Evolutionary conservation across 2,329 filamentous ascomycete species (phyloP), one percentile per base, ranked within the genome.

Genomic region (Sphaerulina musiva): DNA sequence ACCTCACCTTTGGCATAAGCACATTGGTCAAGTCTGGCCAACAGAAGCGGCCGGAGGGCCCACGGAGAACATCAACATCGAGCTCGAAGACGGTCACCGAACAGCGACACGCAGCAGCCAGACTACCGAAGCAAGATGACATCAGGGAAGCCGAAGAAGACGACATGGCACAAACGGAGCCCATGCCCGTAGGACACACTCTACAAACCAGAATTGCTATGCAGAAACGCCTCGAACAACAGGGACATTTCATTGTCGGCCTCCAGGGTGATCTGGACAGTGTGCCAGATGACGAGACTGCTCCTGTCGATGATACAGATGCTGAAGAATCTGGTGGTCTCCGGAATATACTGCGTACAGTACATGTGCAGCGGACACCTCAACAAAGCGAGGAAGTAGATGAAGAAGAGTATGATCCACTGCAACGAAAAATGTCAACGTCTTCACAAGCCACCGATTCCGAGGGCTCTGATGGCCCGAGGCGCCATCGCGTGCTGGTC

Each of bases 181-280:
- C 68, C 0, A 64, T 62, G 14, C 67, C 69, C 4, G 73, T 76
- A 42, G 67, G 74, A 8, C 71, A 74, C 46, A 56, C 64, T 20
- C 75, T 84, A 62, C 78, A 84, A 64, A 80, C 78, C 59, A 86
- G 83, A 63, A 74, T 88, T 48, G 87, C 83, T 63, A 58, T 59
- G 1, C 74, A 76, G 50, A 70, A 73, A 31, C 66, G 56, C 10
- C 66, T 64, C 12, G 76, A 78, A 56, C 74, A 74, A 53, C 61
- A 66, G n/a, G 79, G 78, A 0, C 76, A 78, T 59, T 91, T 83
- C 63, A 72, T 90, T 20, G 80, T 91, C 53, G 86, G 86, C 0
- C 76, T 89, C 5, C 78, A 80, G 59, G 85, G 85, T 6, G 77
- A 84, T 36, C 76, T 87, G 32, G 79, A 83, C 10, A 76, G 80